Evolutionary conservation across 208 protist genomes (phyloP).

Genomic region (Acanthamoeba lenticulata): DNA sequence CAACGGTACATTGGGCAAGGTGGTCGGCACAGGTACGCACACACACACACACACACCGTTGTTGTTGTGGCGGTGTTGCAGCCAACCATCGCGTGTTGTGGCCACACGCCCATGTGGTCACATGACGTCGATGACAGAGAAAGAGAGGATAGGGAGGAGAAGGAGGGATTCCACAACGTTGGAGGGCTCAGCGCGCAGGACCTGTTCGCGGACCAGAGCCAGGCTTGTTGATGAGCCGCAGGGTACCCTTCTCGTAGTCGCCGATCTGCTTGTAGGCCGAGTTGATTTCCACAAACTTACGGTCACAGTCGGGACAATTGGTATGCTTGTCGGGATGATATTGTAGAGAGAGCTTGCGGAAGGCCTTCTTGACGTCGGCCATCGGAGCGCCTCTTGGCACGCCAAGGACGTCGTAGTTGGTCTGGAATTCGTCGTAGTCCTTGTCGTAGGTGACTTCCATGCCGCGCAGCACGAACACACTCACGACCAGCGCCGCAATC

Average conservation of each 20-base stretch:
- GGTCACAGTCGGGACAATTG: neutral
- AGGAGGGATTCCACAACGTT: too few species aligned
- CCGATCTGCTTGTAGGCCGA: slow-evolving; percentile 22
- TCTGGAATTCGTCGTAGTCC: slow-evolving; percentile 45
- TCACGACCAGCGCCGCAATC: neutral
- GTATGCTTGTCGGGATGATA: slow-evolving; percentile 17
- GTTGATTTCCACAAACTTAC: neutral
- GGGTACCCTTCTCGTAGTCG: slow-evolving; percentile 39
- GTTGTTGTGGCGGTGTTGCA: too few species aligned
- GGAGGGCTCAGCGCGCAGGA: neutral
- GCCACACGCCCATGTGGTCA: too few species aligned
- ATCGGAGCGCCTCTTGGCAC: neutral
- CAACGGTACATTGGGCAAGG: too few species aligned
- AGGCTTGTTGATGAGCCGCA: slow-evolving; percentile 42
- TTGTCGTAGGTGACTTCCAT: slow-evolving; percentile 39
- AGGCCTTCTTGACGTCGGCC: slow-evolving; percentile 31
- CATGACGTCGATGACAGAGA: too few species aligned
- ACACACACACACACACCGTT: too few species aligned
- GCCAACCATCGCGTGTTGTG: too few species aligned
- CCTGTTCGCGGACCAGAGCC: neutral
- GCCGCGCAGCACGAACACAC: neutral
- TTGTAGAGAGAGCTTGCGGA: neutral
- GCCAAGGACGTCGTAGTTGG: slow-evolving; percentile 46
- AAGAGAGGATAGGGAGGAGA: too few species aligned
- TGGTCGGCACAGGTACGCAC: too few species aligned